Evolutionary conservation across 345 rosid genomes (phyloP).

Genomic region (Geranium brycei): DNA sequence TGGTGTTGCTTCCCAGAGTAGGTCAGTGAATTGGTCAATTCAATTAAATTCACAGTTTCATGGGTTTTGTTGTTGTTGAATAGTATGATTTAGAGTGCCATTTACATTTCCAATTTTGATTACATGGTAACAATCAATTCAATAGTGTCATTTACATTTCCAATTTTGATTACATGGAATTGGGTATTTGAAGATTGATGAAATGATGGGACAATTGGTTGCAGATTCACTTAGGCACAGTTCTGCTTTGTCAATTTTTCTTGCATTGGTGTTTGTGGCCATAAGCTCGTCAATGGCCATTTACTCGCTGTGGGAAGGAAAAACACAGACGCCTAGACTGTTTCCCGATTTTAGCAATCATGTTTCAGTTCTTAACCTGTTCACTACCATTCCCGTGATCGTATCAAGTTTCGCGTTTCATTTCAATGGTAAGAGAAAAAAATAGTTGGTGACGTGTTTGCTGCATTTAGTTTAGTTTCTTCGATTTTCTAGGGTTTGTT

Average conservation of each 20-base stretch:
- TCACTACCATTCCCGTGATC: slow-evolving; percentile 78
- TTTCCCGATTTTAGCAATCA: slow-evolving; percentile 39
- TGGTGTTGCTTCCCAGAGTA: slow-evolving; percentile 43
- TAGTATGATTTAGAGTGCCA: too few species aligned
- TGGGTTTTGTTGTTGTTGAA: too few species aligned
- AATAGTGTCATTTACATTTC: too few species aligned
- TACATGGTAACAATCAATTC: too few species aligned
- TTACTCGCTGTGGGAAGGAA: slow-evolving; percentile 43
- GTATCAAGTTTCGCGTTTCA: slow-evolving; percentile 87
- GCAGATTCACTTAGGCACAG: slow-evolving; percentile 52
- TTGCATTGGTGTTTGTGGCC: slow-evolving; percentile 63
- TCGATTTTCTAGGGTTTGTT: too few species aligned
- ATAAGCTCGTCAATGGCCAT: slow-evolving; percentile 59
- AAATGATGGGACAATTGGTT: background rate
- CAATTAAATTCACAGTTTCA: too few species aligned
- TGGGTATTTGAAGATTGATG: too few species aligned
- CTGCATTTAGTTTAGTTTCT: too few species aligned
- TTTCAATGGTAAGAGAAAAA: slow-evolving; percentile 50
- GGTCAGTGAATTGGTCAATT: slow-evolving; percentile 23
- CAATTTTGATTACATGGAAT: too few species aligned
- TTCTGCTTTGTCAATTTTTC: slow-evolving; percentile 48
- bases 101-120: too few species aligned
- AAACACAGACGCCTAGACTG: slow-evolving; percentile 45
- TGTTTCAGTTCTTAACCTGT: slow-evolving; percentile 53
- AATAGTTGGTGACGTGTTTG: background rate